Base-by-base conservation (phyloP, 2,329 filamentous ascomycete genomes). In the Aspergillus ustus region DNA sequence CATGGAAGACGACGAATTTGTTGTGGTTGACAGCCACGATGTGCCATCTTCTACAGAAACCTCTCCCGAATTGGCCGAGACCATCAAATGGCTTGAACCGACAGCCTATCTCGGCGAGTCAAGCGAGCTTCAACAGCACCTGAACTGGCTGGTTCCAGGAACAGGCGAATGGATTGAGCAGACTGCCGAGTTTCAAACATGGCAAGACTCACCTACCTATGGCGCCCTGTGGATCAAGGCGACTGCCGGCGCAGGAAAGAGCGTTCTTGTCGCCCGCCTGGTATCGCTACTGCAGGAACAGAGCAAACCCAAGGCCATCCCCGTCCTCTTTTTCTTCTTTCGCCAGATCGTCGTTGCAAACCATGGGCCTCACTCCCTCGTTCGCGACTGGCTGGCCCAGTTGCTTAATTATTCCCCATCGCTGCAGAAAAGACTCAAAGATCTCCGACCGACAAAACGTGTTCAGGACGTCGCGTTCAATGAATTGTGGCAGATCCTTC, bases 241-340 rank as follows among this genome's bases (percentile, higher is more conserved):
- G 19, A 66, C 71, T 20, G 62, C 68, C 6, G 69, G 69, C 29
- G 64, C 57, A 50, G 69, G 69, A 15, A 72, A 72, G 61, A 67
- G 63, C 17, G 69, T 70, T 6, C 46, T 70, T 15, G 67, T 66
- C 22, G 69, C 69, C 7, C 60, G 54, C 37, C 45, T 69, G 15
- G 60, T 67, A 31, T 20, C 48, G 19, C 45, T 46, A 7, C 50
- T 68, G 6, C 51, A 60, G 19, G 17, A 31, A n/a, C 45, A 61
- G 19, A 53, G 52, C 34, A 52, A 43, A 3, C 28, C 17, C 2
- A 11, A 40, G 34, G 34, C 11, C 9, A 40, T 40, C 34, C 59
- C 62, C 13, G 62, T 62, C 7, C 3, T 49, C n/a, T 66, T 59
- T 31, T 70, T 71, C 59, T 71, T 71, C 60, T 68, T 68, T 28